Base-by-base conservation (phyloP, 257 asterid species). In the Scutellaria minor region DNA sequence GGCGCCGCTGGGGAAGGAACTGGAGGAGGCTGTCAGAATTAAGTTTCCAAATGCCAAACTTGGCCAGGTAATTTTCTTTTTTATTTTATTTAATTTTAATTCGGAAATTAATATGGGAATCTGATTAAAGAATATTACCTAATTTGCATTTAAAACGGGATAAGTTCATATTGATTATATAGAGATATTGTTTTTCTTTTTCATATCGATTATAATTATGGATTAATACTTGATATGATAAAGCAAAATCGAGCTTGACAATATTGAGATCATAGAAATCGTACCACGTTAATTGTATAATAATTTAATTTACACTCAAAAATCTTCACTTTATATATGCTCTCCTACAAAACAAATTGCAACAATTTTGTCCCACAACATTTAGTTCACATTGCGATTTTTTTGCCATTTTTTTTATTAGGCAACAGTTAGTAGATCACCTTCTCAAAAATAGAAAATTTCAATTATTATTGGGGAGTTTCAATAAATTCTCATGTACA, bases 1-100 rank as follows among this genome's bases (percentile, higher is more conserved):
- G 42, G 99, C 97, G n/a, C 99, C 99, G 6, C 85, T 94, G 0
- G 99, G 99, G 1, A 90, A 88, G 86, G 99, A 94, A 80, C 85
- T 94, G 45, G 97, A 94, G 85, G 99, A 94, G 52, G 89, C 97
- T 1, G 97, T 87, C 0, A 71, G 97, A 22, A 52, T 60, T 5
- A 94, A 91, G 75, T 88, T 94, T 58, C 93, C 97, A 1, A 89
- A 88, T 13, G 93, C 99, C 1, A 89, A 81, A 62, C 93, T 94
- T 58, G 99, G 97, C 0, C 99, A 94, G 90, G 99, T 94, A 81
- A 63, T 55, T 3, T 41, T 15, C 0, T 5, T 5, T 52, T 52
- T n/a, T 14, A 1, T 5, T 66, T 22, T 63, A 18, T 18, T 45
- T 5, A 4, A 22, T 6, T 15, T 9, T 13, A 39, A 14, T 13